Conservation (phyloP, 805 yeast genomes). For the Myxozyma neotropica region DNA sequence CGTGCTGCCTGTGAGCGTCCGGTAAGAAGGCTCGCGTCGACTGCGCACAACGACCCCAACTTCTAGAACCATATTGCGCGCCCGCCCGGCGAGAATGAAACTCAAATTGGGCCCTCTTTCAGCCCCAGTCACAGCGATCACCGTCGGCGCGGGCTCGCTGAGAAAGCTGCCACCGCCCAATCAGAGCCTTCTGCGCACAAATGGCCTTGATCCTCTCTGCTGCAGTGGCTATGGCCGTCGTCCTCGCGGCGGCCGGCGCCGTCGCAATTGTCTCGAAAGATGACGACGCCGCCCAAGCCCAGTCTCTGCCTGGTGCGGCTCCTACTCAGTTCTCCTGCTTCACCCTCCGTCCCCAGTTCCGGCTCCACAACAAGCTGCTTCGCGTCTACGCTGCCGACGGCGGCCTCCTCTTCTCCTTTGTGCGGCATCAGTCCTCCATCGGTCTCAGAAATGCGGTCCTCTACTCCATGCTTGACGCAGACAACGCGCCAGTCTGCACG, state of each 20-base stretch:
- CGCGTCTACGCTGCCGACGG: slow-evolving; percentile 22
- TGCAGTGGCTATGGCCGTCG: no score
- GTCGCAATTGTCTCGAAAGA: not conserved
- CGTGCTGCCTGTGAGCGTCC: no score
- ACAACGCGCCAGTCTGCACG: slow-evolving; percentile 9
- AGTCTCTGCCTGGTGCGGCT: no score
- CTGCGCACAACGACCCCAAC: no score
- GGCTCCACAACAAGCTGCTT: slow-evolving; percentile 18
- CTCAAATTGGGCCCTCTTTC: not conserved
- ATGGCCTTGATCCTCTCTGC: no score
- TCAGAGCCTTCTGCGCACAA: no score
- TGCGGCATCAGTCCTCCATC: slow-evolving; percentile 15
- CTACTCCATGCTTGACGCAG: slow-evolving; percentile 22
- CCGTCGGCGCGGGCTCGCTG: no score
- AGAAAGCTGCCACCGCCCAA: no score
- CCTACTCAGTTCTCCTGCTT: slow-evolving; percentile 6
- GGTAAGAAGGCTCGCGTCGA: no score
- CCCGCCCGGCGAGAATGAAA: not conserved
- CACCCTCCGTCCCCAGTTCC: slow-evolving; percentile 29
- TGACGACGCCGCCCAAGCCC: no score
- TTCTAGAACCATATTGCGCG: no score
- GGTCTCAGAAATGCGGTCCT: slow-evolving; percentile 1
- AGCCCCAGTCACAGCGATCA: not conserved
- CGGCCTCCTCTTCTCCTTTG: slow-evolving; percentile 10
- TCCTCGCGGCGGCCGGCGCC: not conserved